phyloP scores from a whole-genome alignment of 1,284 basidiomycete genomes.

The Pseudozyma hubeiensis region DNA sequence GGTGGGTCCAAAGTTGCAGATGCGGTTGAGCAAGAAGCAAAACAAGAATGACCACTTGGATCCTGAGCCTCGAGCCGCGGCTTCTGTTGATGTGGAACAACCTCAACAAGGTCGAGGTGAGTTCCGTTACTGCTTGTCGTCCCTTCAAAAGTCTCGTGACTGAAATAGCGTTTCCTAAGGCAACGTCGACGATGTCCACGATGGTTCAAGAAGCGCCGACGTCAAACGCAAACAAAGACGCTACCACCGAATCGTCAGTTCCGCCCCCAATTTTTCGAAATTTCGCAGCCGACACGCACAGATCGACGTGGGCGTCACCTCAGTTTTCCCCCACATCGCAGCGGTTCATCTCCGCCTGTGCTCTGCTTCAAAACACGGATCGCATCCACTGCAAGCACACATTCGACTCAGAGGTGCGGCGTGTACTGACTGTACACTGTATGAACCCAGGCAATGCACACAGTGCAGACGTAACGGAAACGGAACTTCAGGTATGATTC shows the following conservation, averaged over 20 bases:
- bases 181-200: no score
- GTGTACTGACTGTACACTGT: no score
- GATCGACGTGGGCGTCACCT: constrained; percentile 20
- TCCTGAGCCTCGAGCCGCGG: no score
- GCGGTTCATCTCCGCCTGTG: constrained; percentile 25
- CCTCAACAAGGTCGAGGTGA: no score
- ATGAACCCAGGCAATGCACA: no score
- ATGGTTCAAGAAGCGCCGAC: neutral
- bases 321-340: neutral
- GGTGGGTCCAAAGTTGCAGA: neutral
- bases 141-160: no score
- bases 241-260: constrained; percentile 1
- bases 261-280: constrained; percentile 12
- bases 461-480: no score
- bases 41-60: no score
- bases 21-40: neutral
- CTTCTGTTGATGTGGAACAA: no score
- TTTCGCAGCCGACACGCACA: constrained; percentile 5
- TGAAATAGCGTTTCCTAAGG: no score
- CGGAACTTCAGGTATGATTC: no score
- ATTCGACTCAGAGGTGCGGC: neutral
- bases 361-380: neutral
- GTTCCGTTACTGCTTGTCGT: no score
- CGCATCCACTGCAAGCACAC: neutral
- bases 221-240: neutral